Conservation (phyloP, 805 yeast species). For the Metschnikowia koreensis region DNA sequence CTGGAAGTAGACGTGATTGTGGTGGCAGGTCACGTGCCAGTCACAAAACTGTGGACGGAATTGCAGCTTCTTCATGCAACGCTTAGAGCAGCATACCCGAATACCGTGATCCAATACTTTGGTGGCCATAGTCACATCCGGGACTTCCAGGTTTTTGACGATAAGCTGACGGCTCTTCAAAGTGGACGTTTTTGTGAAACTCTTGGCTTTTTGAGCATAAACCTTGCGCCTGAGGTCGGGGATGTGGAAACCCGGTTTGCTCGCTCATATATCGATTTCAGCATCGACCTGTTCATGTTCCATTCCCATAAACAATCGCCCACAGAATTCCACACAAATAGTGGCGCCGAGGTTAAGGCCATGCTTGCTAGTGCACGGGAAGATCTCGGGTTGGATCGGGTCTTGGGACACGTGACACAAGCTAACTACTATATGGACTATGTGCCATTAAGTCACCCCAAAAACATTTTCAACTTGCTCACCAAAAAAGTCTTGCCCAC, state of each 20-base stretch:
- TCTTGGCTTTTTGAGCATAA: slow-evolving; percentile 78
- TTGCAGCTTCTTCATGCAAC: slow-evolving; percentile 43
- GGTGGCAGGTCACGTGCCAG: slow-evolving; percentile 77
- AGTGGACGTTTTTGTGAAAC: slow-evolving; percentile 94
- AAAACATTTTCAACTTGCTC: slow-evolving; percentile 57
- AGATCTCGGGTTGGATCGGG: slow-evolving; percentile 51
- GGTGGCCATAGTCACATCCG: slow-evolving; percentile 95
- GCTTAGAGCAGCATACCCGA: slow-evolving; percentile 60
- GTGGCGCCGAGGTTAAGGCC: slow-evolving; percentile 50
- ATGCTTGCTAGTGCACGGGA: slow-evolving; percentile 44
- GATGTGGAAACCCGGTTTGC: slow-evolving; percentile 27
- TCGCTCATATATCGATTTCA: slow-evolving; percentile 83
- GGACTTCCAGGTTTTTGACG: slow-evolving; percentile 73
- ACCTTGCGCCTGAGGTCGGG: slow-evolving; percentile 21
- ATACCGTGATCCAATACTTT: slow-evolving; percentile 71
- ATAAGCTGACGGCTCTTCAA: slow-evolving; percentile 71
- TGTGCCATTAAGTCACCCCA: slow-evolving; percentile 52
- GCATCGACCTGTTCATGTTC: slow-evolving; percentile 61
- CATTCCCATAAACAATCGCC: slow-evolving; percentile 47
- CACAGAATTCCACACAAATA: slow-evolving; percentile 48
- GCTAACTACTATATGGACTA: slow-evolving; percentile 61
- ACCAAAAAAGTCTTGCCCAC: slow-evolving; percentile 55
- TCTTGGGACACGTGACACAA: slow-evolving; percentile 63
- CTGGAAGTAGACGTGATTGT: slow-evolving; percentile 61
- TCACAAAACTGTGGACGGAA: slow-evolving; percentile 53